These are phyloP conservation scores for Fusarium tanahbumbuense DNA, from an alignment of 2,329 filamentous ascomycete species.

Conservation along the genomic window DNA sequence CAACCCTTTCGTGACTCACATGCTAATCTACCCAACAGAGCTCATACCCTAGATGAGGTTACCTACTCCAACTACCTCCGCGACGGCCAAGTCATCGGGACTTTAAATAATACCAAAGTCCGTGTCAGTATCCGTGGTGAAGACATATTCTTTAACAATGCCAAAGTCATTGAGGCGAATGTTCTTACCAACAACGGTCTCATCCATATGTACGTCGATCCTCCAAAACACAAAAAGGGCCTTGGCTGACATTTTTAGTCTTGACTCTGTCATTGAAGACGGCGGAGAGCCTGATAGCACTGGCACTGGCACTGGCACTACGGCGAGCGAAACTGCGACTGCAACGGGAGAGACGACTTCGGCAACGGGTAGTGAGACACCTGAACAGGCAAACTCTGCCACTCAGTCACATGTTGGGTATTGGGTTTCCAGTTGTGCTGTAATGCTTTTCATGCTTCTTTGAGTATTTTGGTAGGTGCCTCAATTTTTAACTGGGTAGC, in stretches of 20 bases:
- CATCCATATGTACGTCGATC: not conserved
- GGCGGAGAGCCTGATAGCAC: not conserved
- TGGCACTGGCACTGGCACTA: not conserved
- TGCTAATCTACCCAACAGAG: not conserved
- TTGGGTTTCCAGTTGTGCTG: not conserved
- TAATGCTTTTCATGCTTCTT: not conserved
- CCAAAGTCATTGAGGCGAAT: not conserved
- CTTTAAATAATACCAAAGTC: not conserved
- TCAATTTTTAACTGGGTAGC: fast-evolving
- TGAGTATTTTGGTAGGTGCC: not conserved
- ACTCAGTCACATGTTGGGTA: not conserved
- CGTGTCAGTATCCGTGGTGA: not conserved
- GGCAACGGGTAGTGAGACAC: not conserved
- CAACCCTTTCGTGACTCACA: no score
- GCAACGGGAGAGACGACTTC: not conserved
- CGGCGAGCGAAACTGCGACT: not conserved
- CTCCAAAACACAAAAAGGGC: no score
- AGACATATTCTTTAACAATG: not conserved
- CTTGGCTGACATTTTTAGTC: not conserved
- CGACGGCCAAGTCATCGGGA: not conserved
- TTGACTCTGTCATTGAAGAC: not conserved
- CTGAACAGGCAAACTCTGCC: not conserved
- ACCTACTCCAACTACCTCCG: not conserved
- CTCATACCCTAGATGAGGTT: not conserved
- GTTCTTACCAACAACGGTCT: not conserved